Evolutionary conservation across 257 asterid species (phyloP).

Genomic region (Jacaranda copaia): DNA sequence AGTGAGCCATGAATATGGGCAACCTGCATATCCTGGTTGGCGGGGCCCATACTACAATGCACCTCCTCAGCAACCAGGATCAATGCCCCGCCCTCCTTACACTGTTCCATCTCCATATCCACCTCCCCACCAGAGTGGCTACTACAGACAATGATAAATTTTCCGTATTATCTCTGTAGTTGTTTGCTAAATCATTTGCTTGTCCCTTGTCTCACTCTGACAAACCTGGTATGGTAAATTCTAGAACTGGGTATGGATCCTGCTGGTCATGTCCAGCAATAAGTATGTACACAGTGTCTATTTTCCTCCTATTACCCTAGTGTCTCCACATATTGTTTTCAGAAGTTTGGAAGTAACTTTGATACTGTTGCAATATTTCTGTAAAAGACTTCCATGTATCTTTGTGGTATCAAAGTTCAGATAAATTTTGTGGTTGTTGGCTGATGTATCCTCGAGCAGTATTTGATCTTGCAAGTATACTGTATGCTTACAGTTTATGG

Average conservation of each 20-base stretch:
- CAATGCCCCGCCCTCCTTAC: conserved; percentile 89
- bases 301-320: conserved; percentile 27
- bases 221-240: conserved; percentile 22
- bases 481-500: conserved; percentile 12
- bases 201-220: conserved; percentile 8
- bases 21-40: conserved; percentile 97
- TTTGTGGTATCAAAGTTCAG: conserved; percentile 25
- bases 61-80: conserved; percentile 81
- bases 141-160: conserved; percentile 63
- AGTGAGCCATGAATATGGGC: conserved; percentile 73
- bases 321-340: neutral
- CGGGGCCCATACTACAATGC: conserved; percentile 79
- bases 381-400: conserved; percentile 20
- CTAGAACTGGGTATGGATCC: conserved; percentile 19
- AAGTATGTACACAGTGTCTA: conserved; percentile 23
- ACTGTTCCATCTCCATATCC: conserved; percentile 76
- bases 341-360: conserved; percentile 23
- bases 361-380: conserved; percentile 31
- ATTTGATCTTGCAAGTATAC: neutral
- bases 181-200: neutral
- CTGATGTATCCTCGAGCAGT: conserved; percentile 3
- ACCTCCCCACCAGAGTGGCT: conserved; percentile 78
- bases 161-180: conserved; percentile 23
- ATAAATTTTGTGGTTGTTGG: conserved; percentile 32
- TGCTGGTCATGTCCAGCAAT: conserved; percentile 25